Conservation (phyloP, 169 alveolate species). For the Plasmodium coatneyi region DNA sequence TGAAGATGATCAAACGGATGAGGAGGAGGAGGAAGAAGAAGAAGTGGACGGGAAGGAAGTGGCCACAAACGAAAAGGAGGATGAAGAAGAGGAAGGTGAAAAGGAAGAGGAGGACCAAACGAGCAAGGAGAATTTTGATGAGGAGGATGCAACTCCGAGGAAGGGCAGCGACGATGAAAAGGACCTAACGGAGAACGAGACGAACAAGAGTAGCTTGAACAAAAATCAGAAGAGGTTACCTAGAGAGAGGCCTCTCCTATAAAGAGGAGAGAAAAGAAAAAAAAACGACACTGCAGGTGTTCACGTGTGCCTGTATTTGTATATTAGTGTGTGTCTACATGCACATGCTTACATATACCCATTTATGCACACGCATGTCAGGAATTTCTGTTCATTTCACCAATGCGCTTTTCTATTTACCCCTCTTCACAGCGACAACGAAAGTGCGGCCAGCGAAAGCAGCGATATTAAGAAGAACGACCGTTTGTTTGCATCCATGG, state of each 20-base stretch:
- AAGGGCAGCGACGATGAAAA: slow-evolving; percentile 16
- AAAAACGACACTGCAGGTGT: neutral
- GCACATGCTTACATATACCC: neutral
- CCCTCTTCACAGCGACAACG: slow-evolving; percentile 37
- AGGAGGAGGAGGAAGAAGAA: neutral
- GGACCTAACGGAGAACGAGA: slow-evolving; percentile 5
- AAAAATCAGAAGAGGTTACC: slow-evolving; percentile 53
- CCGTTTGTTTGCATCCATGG: slow-evolving; percentile 65
- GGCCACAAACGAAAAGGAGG: neutral
- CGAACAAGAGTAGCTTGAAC: slow-evolving; percentile 17
- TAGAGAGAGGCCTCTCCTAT: neutral
- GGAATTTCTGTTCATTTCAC: neutral
- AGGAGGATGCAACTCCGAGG: slow-evolving; percentile 1
- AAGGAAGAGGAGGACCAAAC: neutral
- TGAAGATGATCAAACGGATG: neutral
- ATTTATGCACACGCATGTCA: neutral
- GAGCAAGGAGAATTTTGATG: slow-evolving; percentile 13
- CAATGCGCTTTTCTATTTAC: neutral
- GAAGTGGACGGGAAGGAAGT: neutral
- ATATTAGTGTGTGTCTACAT: neutral
- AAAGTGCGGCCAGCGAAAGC: slow-evolving; percentile 42
- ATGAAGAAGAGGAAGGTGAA: neutral
- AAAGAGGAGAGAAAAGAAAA: neutral
- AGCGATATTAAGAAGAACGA: slow-evolving; percentile 64
- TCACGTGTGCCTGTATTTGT: neutral